Percentiles rank a stretch among this genome's conserved stretches.
phyloP scores from a whole-genome alignment of 345 rosid genomes.

The Anastatica hierochuntica region DNA sequence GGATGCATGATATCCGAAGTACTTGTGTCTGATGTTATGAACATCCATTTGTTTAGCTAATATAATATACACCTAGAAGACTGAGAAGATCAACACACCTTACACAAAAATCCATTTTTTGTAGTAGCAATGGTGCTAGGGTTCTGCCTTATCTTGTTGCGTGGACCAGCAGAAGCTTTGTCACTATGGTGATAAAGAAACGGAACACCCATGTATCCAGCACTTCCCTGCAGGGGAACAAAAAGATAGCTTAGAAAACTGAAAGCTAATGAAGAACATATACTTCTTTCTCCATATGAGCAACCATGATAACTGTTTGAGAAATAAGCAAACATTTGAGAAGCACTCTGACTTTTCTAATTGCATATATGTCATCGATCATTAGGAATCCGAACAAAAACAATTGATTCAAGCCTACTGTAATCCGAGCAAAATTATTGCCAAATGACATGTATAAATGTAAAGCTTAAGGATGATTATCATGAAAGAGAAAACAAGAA shows the following conservation, averaged over 20 bases:
- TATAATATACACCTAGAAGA: not conserved
- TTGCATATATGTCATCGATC: not conserved
- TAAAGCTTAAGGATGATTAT: too few species aligned
- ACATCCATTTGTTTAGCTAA: not conserved
- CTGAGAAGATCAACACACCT: slow-evolving; percentile 20
- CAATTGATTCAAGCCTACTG: too few species aligned
- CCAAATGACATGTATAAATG: too few species aligned
- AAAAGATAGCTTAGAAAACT: not conserved
- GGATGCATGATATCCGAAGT: not conserved
- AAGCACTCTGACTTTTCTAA: not conserved
- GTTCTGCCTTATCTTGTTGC: slow-evolving; percentile 17
- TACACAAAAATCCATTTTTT: slow-evolving; percentile 29
- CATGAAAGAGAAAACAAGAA: too few species aligned
- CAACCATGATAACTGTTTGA: too few species aligned
- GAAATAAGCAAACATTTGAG: slow-evolving; percentile 8
- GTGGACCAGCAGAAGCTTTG: slow-evolving; percentile 8
- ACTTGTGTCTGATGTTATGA: not conserved
- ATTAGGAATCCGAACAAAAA: too few species aligned
- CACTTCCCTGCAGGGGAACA: slow-evolving; percentile 18
- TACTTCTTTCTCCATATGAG: not conserved
- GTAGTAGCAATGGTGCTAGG: slow-evolving; percentile 24
- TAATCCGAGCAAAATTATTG: too few species aligned
- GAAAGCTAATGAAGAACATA: not conserved
- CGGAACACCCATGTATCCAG: slow-evolving; percentile 24
- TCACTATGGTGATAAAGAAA: slow-evolving; percentile 27